phyloP scores from a whole-genome alignment of 2,329 filamentous ascomycete species.

The Cordyceps pruinosa region DNA sequence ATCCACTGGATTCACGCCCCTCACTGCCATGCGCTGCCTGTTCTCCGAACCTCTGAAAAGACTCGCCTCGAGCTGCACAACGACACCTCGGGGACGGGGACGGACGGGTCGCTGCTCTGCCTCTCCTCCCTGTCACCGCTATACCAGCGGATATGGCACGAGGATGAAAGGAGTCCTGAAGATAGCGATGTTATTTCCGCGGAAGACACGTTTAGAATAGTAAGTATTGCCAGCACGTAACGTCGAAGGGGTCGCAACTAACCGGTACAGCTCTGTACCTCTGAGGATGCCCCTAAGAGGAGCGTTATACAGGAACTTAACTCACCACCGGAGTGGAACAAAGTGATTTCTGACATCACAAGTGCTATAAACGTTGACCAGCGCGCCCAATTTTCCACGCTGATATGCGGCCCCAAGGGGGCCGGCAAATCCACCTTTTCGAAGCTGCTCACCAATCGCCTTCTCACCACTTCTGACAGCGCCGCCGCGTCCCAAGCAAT shows the following conservation, averaged over 20 bases:
- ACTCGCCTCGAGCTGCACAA: conserved; percentile 49
- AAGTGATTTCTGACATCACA: conserved; percentile 43
- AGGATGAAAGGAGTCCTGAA: conserved; percentile 23
- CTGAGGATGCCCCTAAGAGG: conserved; percentile 44
- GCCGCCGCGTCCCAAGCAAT: conserved; percentile 16
- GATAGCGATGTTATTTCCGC: conserved; percentile 17
- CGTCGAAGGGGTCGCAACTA: conserved; percentile 16
- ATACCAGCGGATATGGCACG: conserved; percentile 61
- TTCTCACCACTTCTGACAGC: conserved; percentile 44
- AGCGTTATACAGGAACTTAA: conserved; percentile 46
- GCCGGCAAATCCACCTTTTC: conserved; percentile 73
- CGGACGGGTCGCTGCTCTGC: conserved; percentile 39
- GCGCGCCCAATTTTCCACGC: conserved; percentile 33
- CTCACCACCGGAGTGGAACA: conserved; percentile 55
- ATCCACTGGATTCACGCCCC: conserved; percentile 57
- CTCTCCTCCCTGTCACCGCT: conserved; percentile 58
- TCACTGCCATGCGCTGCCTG: conserved; percentile 62
- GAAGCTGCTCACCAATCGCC: conserved; percentile 57
- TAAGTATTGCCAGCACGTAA: conserved; percentile 23
- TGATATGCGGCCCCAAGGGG: conserved; percentile 64
- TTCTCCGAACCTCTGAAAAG: conserved; percentile 49
- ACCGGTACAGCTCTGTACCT: conserved; percentile 43
- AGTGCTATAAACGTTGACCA: conserved; percentile 24
- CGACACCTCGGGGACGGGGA: no score
- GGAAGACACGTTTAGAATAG: conserved; percentile 42